Evolutionary conservation across 805 yeast genomes (phyloP).

Genomic region (Lipomyces kockii): DNA sequence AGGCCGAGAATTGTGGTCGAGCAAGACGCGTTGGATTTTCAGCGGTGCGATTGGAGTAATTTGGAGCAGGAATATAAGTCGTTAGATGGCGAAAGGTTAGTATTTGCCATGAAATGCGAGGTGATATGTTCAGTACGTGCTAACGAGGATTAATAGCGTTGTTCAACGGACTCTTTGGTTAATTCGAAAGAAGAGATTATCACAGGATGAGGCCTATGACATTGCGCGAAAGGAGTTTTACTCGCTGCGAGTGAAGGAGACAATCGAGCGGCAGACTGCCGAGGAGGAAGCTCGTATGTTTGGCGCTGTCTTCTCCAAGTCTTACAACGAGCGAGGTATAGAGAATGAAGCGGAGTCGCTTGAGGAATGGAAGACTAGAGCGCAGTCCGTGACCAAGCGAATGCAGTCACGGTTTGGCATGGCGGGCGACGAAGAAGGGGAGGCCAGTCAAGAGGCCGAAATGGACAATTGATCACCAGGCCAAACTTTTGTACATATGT

Average conservation of each 20-base stretch:
- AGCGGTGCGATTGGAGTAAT: constrained; percentile 71
- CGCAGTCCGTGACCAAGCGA: constrained; percentile 6
- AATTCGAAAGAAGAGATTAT: constrained; percentile 46
- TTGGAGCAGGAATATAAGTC: constrained; percentile 74
- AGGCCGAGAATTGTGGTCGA: constrained; percentile 85
- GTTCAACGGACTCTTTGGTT: constrained; percentile 73
- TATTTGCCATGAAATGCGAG: background rate
- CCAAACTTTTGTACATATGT: background rate
- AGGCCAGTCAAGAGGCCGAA: background rate
- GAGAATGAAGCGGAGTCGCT: constrained; percentile 71
- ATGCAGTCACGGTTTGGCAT: background rate
- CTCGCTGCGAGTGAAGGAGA: constrained; percentile 80
- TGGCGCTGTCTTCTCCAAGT: constrained; percentile 72
- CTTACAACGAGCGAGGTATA: constrained; percentile 69
- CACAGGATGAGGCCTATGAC: constrained; percentile 64
- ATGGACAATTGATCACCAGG: background rate
- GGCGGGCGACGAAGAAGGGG: constrained; percentile 10
- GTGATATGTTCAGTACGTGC: background rate
- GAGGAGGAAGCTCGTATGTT: constrained; percentile 84
- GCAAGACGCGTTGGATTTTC: constrained; percentile 62
- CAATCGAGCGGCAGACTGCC: constrained; percentile 69
- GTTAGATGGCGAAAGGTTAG: constrained; percentile 76
- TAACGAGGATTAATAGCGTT: constrained; percentile 48
- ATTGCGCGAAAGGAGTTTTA: constrained; percentile 88
- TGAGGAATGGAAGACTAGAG: constrained; percentile 65